A percentile compares a stretch with the other conserved stretches of the same genome.
Conservation (phyloP, 768 basidiomycete genomes). For the Lactarius evosmus region DNA sequence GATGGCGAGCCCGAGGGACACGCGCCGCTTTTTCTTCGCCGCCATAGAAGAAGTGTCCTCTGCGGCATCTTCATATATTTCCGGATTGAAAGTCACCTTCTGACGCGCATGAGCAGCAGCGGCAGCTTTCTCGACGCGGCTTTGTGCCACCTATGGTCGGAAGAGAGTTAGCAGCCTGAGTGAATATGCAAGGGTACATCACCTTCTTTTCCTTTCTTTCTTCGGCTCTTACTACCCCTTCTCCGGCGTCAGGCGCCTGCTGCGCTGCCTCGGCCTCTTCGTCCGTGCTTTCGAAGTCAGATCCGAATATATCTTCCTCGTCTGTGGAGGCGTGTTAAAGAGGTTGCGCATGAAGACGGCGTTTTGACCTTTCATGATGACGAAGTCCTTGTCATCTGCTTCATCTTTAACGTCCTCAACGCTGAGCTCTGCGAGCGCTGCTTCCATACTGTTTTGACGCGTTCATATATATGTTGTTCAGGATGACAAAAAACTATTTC, state of each 20-base stretch:
- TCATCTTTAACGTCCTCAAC: constrained; percentile 51
- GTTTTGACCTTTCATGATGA: constrained; percentile 56
- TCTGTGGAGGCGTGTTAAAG: constrained; percentile 42
- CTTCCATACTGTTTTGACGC: constrained; percentile 57
- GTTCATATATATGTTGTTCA: constrained; percentile 14
- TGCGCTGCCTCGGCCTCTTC: constrained; percentile 48
- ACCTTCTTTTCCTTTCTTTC: constrained; percentile 55
- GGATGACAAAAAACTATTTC: constrained; percentile 15
- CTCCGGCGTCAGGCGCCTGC: constrained; percentile 53
- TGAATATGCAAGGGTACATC: constrained; percentile 12
- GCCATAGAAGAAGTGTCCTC: constrained; percentile 28
- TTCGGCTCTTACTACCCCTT: constrained; percentile 57
- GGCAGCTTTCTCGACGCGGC: constrained; percentile 58
- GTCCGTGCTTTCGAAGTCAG: constrained; percentile 84
- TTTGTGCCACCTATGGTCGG: constrained; percentile 46
- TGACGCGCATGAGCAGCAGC: constrained; percentile 66
- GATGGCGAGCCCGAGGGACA: constrained; percentile 52
- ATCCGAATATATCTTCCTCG: constrained; percentile 78
- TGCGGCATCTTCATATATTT: constrained; percentile 35
- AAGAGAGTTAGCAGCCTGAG: constrained; percentile 3
- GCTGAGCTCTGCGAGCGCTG: constrained; percentile 69
- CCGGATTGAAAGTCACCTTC: constrained; percentile 64
- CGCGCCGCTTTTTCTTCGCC: constrained; percentile 43
- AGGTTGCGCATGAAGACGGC: background rate
- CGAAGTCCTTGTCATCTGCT: constrained; percentile 67